A percentile compares a stretch with the other conserved stretches of the same genome.
Evolutionary conservation across 768 basidiomycete species (phyloP).

Genomic region (Lactarius tabidus): DNA sequence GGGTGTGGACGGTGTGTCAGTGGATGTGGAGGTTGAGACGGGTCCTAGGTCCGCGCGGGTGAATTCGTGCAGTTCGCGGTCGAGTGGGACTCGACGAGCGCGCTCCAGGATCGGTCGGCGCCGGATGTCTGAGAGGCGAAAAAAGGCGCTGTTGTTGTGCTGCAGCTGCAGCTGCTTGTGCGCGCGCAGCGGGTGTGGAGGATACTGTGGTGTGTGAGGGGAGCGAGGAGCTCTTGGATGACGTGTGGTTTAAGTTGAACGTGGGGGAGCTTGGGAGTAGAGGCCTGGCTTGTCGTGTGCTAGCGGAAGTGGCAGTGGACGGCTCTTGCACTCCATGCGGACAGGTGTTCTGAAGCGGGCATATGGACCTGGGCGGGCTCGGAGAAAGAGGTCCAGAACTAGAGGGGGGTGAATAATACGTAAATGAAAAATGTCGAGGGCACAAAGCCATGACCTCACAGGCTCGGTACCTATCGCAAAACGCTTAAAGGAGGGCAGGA

Average conservation of each 20-base stretch:
- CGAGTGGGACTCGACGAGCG: constrained; percentile 67
- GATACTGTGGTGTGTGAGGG: constrained; percentile 68
- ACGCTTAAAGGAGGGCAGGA: constrained; percentile 86
- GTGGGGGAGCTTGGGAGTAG: not conserved
- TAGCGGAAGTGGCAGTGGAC: constrained; percentile 7
- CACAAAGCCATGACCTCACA: constrained; percentile 69
- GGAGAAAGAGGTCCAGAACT: constrained; percentile 98
- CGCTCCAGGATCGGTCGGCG: constrained; percentile 59
- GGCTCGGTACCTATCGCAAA: constrained; percentile 86
- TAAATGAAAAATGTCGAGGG: not conserved
- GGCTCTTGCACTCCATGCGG: constrained; percentile 28
- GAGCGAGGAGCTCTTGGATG: constrained; percentile 70
- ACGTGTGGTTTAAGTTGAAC: constrained; percentile 44
- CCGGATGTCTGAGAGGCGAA: not conserved
- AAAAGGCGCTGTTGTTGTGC: constrained; percentile 10
- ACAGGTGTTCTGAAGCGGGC: constrained; percentile 66
- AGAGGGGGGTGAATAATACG: not conserved
- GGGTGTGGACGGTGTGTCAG: constrained; percentile 51
- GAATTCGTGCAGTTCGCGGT: constrained; percentile 55
- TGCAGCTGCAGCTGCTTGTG: not conserved
- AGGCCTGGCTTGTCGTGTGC: not conserved
- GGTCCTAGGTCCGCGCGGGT: constrained; percentile 43
- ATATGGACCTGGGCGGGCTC: constrained; percentile 89
- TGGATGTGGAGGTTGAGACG: not conserved
- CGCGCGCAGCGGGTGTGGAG: too few species aligned